Base-by-base conservation (phyloP, 495 filamentous ascomycete species). In the Monascus purpureus region DNA sequence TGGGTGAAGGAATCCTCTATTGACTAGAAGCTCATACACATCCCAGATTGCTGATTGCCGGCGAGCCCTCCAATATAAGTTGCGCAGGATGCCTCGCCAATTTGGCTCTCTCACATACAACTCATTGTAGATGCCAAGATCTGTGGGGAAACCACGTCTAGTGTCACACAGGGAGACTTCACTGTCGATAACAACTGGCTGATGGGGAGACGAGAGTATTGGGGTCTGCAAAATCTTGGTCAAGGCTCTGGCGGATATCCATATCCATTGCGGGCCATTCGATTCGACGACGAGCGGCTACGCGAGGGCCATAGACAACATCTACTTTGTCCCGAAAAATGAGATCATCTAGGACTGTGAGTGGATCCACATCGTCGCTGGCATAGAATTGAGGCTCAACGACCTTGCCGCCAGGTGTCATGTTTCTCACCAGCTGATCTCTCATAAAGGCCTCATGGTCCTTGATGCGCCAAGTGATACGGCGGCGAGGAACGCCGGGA, bases 61-160 rank as follows among this genome's bases (percentile, higher is more conserved):
- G 2, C 31, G 31, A 13, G 12, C 31, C 8, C 31, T 18, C 31
- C 31, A 33, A 17, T 33, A 33, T 19, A 32, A 13, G 20, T 32
- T 32, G 3, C 18, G 16, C 6, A 32, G 20, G 8, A 23, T 15
- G 8, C 16, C 16, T 7, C 18, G 3, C 16, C 15, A 33, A 13
- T 33, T 13, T 7, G 31, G 18, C 3, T n/a, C 15, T 33, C 7
- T 25, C 5, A 25, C 13, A 23, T 3, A 33, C 9, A 25, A 4
- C n/a, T 33, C 3, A 13, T 33, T 13, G 16, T 14, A 33, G 19
- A 33, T 17, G 17, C 3, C 7, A 16, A 25, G 7, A n/a, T 33
- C 31, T 9, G 31, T 18, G 13, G 2, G 11, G n/a, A 18, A 23
- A 9, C 24, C 33, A 7, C 13, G 5, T 19, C 33, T 18, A 2